Evolutionary conservation across 2,329 filamentous ascomycete species (phyloP), one percentile per base, ranked within the genome.

Genomic region (Aspergillus aculeatinus): DNA sequence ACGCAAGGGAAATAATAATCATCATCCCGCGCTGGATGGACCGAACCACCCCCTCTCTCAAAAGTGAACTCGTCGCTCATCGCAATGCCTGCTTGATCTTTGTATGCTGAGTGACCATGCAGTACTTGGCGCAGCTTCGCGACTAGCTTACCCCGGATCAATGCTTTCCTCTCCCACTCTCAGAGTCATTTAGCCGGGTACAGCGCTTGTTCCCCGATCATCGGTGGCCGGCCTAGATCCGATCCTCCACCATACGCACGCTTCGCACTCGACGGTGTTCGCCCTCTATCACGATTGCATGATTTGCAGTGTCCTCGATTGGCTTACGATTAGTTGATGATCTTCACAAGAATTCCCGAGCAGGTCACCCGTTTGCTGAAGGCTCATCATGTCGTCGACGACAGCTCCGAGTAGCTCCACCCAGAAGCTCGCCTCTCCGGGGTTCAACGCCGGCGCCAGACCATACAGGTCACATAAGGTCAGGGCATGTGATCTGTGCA

Each of bases 401-500:
- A 67, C 70, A 52, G 59, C 66, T 39, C 69, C 70, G 63, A 65
- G 66, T 66, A 70, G 67, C 64, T 63, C 73, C 29, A 63, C 67
- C 52, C 68, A 72, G 44, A 76, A 76, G 61, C 63, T 70, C 47
- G 67, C 72, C 33, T 73, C 74, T 19, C 69, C 72, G 51, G 69
- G 72, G 21, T 74, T 79, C 62, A 77, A 77, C 60, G 74, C 76
- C 51, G 76, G 76, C 16, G 72, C 78, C 54, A 79, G 85, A 49
- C 85, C 85, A 3, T 87, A 87, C 68, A 78, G 85, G 60, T 87
- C 85, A 7, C 85, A 87, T 73, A 81, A 85, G 61, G 81, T 83
- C 44, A 84, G 85, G 53, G 85, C 85, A 9, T 88, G 86, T 73
- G 75, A 84, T 55, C 76, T 84, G 14, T 88, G 86, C 67, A 80